Percentiles rank a stretch among this genome's conserved stretches.
Conservation (phyloP, 208 protist species). For the Trypanosoma conorhini region DNA sequence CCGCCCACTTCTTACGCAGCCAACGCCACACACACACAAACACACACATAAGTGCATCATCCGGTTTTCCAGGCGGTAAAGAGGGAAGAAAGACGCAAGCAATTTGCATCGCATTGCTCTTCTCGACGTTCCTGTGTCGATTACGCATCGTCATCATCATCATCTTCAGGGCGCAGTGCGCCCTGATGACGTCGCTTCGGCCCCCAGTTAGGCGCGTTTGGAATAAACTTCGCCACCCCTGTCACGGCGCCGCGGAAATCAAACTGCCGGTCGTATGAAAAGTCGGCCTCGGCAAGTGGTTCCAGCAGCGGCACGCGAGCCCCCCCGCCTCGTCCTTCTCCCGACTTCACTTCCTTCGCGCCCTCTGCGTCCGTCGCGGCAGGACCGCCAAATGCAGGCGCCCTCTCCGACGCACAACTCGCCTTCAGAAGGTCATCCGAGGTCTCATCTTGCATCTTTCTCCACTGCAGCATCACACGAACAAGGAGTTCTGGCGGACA, state of each 20-base stretch:
- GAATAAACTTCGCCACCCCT: slow-evolving; percentile 87
- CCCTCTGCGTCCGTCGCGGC: slow-evolving; percentile 2
- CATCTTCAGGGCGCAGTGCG: slow-evolving; percentile 32
- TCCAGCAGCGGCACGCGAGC: slow-evolving; percentile 31
- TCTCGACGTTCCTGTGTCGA: neutral
- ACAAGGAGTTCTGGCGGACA: slow-evolving; percentile 86
- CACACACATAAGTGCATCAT: neutral
- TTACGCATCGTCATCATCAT: slow-evolving; percentile 7
- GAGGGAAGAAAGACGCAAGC: neutral
- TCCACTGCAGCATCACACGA: slow-evolving; percentile 85
- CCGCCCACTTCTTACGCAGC: neutral
- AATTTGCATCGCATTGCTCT: neutral
- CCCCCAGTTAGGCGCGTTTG: slow-evolving; percentile 88
- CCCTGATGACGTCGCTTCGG: slow-evolving; percentile 84
- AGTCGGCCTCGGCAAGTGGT: slow-evolving; percentile 57
- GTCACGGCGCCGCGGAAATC: slow-evolving; percentile 76
- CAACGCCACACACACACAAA: neutral
- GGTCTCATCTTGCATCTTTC: slow-evolving; percentile 20
- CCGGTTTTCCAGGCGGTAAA: neutral
- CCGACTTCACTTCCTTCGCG: slow-evolving; percentile 9
- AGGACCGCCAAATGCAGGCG: neutral
- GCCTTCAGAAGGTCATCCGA: slow-evolving; percentile 8
- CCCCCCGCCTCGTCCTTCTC: neutral
- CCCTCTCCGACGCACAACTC: neutral
- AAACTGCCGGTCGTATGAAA: slow-evolving; percentile 74